Percentiles rank a stretch among this genome's conserved stretches.
These are phyloP conservation scores for Amanita muscaria DNA, from an alignment of 768 basidiomycete genomes.

Conservation along the genomic window DNA sequence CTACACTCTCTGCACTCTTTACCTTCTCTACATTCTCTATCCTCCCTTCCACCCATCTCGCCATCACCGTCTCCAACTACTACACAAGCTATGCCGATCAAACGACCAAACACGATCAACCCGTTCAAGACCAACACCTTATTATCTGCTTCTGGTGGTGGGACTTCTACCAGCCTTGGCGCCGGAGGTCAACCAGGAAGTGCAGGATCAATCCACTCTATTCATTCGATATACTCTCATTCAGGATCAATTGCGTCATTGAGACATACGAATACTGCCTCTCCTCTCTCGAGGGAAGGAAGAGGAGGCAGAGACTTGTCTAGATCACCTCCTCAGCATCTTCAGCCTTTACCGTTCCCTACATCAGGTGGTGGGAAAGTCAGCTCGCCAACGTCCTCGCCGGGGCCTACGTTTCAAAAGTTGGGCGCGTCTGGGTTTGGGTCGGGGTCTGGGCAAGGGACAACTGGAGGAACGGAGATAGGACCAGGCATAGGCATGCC, in stretches of 20 bases:
- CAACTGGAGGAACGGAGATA: neutral
- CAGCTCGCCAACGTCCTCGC: conserved; percentile 13
- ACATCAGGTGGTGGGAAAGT: neutral
- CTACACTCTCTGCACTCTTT: too few species aligned
- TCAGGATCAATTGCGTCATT: neutral
- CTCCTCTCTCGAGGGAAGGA: neutral
- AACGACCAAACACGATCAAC: conserved; percentile 12
- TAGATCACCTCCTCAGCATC: neutral
- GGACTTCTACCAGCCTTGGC: too few species aligned
- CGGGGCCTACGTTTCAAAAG: conserved; percentile 22
- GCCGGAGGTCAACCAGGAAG: conserved; percentile 2
- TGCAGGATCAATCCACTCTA: conserved; percentile 4
- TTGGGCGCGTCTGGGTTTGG: neutral
- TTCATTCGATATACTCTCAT: conserved; percentile 4
- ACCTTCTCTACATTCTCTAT: too few species aligned
- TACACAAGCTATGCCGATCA: conserved; percentile 2
- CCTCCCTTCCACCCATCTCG: neutral
- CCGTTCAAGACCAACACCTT: conserved; percentile 34
- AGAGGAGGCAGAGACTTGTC: neutral
- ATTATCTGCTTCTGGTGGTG: conserved; percentile 13
- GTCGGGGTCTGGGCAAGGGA: neutral
- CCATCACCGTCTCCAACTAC: neutral
- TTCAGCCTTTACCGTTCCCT: neutral
- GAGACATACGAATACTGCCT: neutral
- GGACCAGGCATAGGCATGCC: neutral